Percentiles rank a stretch among this genome's conserved stretches.
Evolutionary conservation across 2,329 filamentous ascomycete genomes (phyloP).

Genomic region (Daldinia eschscholtzii): DNA sequence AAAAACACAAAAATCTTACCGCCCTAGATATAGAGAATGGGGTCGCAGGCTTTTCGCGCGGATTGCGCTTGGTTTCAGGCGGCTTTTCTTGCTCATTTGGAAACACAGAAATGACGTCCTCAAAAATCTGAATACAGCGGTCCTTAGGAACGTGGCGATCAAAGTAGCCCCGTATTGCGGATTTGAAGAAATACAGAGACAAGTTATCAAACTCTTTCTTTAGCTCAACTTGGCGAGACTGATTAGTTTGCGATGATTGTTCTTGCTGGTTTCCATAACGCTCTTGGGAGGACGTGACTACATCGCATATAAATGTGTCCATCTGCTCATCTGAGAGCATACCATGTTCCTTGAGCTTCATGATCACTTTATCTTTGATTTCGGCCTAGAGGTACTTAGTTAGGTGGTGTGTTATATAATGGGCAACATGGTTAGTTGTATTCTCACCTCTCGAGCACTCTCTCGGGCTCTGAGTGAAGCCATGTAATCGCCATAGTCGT

Average conservation of each 20-base stretch:
- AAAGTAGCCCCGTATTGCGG: neutral
- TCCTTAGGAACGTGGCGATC: neutral
- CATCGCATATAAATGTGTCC: neutral
- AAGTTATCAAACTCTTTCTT: neutral
- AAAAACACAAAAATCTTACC: neutral
- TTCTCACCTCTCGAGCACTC: neutral
- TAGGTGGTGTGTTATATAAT: neutral
- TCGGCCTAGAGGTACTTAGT: neutral
- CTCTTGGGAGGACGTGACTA: neutral
- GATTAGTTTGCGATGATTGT: neutral
- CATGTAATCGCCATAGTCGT: neutral
- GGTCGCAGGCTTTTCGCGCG: neutral
- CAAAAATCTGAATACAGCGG: neutral
- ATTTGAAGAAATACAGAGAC: neutral
- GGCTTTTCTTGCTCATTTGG: neutral
- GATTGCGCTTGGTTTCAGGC: neutral
- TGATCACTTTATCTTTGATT: neutral
- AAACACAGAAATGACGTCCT: neutral
- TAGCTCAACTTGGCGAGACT: neutral
- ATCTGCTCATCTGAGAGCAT: neutral
- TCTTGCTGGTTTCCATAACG: neutral
- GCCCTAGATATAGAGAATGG: neutral
- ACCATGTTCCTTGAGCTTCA: neutral
- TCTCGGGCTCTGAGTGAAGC: neutral
- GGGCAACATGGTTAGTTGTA: no score